Evolutionary conservation across 257 asterid species (phyloP).

Genomic region (Gynochthodes officinalis): DNA sequence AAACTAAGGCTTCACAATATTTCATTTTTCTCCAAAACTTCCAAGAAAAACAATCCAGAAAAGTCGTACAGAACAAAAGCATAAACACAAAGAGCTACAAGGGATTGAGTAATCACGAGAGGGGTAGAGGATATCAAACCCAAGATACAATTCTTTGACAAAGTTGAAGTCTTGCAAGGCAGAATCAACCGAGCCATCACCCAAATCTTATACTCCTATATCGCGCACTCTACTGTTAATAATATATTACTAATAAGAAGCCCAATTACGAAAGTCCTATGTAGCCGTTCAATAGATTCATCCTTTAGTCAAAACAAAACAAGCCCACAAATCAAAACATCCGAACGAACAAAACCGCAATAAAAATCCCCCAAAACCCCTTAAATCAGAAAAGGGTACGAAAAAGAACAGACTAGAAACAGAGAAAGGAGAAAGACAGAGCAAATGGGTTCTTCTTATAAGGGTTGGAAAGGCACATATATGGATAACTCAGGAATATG

Average conservation of each 20-base stretch:
- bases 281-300: constrained; percentile 11
- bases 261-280: neutral
- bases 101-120: constrained; percentile 54
- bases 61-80: neutral
- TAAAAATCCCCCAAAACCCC: constrained; percentile 15
- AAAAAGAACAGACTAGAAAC: constrained; percentile 10
- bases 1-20: neutral
- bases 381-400: constrained; percentile 10
- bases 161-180: constrained; percentile 70
- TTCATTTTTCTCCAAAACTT: neutral
- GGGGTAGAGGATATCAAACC: constrained; percentile 75
- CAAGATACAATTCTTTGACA: constrained; percentile 78
- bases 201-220: constrained; percentile 37
- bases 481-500: constrained; percentile 38
- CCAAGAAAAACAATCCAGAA: neutral
- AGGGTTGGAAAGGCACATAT: constrained; percentile 10
- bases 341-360: neutral
- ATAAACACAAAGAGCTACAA: constrained; percentile 6
- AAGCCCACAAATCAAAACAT: constrained; percentile 19
- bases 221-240: constrained; percentile 25
- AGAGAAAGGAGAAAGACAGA: neutral
- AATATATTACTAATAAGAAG: neutral
- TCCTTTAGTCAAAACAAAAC: constrained; percentile 16
- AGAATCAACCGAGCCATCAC: constrained; percentile 80
- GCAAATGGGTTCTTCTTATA: constrained; percentile 20